These are phyloP conservation scores for Leccinum broughii DNA, from an alignment of 768 basidiomycete genomes.

Conservation along the genomic window DNA sequence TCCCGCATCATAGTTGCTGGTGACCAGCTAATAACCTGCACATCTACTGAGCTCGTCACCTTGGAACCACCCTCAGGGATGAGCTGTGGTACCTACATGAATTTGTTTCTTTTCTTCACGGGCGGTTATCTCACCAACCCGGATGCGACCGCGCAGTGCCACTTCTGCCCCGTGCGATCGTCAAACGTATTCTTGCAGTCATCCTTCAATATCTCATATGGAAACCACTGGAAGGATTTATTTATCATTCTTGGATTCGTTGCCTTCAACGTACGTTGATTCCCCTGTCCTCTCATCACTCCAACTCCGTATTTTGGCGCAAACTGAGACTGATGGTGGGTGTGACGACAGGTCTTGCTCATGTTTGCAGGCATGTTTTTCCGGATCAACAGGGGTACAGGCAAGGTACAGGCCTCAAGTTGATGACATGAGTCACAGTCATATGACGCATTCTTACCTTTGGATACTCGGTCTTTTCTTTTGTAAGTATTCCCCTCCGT, in stretches of 20 bases:
- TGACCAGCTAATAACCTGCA: conserved; percentile 45
- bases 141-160: conserved; percentile 50
- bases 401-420: not conserved
- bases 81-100: conserved; percentile 54
- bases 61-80: conserved; percentile 54
- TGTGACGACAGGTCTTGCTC: conserved; percentile 23
- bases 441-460: not conserved
- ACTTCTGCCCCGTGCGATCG: conserved; percentile 53
- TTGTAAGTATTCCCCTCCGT: not conserved
- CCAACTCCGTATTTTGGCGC: not conserved
- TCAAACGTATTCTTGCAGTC: conserved; percentile 44
- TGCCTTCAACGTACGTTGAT: conserved; percentile 44
- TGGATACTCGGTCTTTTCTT: not conserved
- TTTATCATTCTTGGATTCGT: conserved; percentile 18
- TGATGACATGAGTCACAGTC: not conserved
- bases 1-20: conserved; percentile 38
- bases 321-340: not conserved
- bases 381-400: conserved; percentile 23
- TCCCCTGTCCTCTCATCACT: too few relatives aligned
- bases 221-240: conserved; percentile 12
- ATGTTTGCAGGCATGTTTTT: conserved; percentile 35
- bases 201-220: conserved; percentile 9
- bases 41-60: conserved; percentile 49
- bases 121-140: conserved; percentile 62
- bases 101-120: conserved; percentile 44